phyloP scores from a whole-genome alignment of 495 filamentous ascomycete genomes.

The Achaetomiella virescens region DNA sequence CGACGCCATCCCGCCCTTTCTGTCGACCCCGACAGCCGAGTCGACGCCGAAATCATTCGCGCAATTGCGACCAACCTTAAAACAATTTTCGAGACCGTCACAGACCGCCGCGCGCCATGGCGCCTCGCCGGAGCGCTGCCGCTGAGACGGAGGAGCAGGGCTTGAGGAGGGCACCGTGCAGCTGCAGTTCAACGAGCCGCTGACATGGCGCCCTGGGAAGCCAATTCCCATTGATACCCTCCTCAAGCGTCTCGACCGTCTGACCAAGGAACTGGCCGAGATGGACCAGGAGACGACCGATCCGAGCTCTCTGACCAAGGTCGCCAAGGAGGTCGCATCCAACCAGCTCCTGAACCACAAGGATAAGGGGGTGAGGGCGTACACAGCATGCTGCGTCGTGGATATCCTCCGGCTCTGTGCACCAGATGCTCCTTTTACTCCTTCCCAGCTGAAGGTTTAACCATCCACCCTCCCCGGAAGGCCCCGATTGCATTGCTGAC shows the following conservation, averaged over 20 bases:
- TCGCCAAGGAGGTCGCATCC: conserved; percentile 83
- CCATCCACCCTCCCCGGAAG: no score
- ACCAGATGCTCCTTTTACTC: conserved; percentile 91
- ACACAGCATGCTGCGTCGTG: conserved; percentile 80
- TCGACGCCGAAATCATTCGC: conserved; percentile 3
- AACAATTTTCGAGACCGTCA: neutral
- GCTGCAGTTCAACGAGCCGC: conserved; percentile 73
- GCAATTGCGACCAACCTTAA: neutral
- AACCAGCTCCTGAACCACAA: conserved; percentile 81
- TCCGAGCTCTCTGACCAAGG: conserved; percentile 67
- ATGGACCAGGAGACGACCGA: conserved; percentile 86
- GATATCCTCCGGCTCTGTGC: conserved; percentile 93
- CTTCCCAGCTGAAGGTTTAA: conserved; percentile 88
- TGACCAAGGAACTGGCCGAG: conserved; percentile 76
- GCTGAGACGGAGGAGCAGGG: conserved; percentile 29
- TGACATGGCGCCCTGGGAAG: conserved; percentile 90
- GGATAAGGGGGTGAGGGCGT: conserved; percentile 87
- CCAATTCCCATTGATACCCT: conserved; percentile 79
- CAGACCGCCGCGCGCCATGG: conserved; percentile 25
- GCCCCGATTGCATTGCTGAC: conserved; percentile 4
- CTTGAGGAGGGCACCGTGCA: conserved; percentile 23
- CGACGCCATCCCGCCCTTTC: neutral
- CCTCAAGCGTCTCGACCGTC: conserved; percentile 67
- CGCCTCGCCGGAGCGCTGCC: conserved; percentile 31
- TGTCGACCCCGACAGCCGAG: neutral